Evolutionary conservation across 805 yeast species (phyloP).

Genomic region (Yarrowia sp.): DNA sequence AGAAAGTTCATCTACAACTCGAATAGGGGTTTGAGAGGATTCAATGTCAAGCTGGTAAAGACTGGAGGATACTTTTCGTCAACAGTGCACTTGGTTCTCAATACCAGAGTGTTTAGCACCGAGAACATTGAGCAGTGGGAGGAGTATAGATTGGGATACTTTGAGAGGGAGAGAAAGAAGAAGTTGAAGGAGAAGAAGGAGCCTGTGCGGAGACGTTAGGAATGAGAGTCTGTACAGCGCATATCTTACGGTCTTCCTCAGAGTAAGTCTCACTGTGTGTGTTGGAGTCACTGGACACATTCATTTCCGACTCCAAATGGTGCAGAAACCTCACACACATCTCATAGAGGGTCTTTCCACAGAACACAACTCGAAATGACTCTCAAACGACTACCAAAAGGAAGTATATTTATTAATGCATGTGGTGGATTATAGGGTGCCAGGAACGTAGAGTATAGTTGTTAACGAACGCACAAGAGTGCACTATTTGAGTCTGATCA

Average conservation of each 20-base stretch:
- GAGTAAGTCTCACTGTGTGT: too few relatives aligned
- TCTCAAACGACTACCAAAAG: background rate
- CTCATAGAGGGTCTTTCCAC: background rate
- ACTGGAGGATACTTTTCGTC: background rate
- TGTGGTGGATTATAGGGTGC: background rate
- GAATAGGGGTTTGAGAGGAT: conserved; percentile 81
- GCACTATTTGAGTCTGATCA: too few relatives aligned
- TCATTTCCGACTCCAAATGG: too few relatives aligned
- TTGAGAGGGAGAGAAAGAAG: conserved; percentile 71
- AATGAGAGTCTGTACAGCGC: too few relatives aligned
- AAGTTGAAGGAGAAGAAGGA: background rate
- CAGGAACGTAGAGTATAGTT: too few relatives aligned
- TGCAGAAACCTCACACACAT: too few relatives aligned
- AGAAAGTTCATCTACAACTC: conserved; percentile 75
- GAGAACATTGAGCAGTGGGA: conserved; percentile 95
- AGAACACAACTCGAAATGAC: background rate
- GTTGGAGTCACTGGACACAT: too few relatives aligned
- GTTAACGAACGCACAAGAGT: too few relatives aligned
- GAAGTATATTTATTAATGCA: conserved; percentile 8
- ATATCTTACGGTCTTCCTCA: too few relatives aligned
- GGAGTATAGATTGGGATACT: conserved; percentile 83
- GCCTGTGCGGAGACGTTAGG: too few relatives aligned
- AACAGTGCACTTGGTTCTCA: conserved; percentile 67
- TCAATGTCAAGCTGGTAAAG: conserved; percentile 67
- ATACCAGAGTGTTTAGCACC: conserved; percentile 76